These are phyloP conservation scores for Alternaria angustiovoidea DNA, from an alignment of 2,329 filamentous ascomycete genomes.

Conservation along the genomic window DNA sequence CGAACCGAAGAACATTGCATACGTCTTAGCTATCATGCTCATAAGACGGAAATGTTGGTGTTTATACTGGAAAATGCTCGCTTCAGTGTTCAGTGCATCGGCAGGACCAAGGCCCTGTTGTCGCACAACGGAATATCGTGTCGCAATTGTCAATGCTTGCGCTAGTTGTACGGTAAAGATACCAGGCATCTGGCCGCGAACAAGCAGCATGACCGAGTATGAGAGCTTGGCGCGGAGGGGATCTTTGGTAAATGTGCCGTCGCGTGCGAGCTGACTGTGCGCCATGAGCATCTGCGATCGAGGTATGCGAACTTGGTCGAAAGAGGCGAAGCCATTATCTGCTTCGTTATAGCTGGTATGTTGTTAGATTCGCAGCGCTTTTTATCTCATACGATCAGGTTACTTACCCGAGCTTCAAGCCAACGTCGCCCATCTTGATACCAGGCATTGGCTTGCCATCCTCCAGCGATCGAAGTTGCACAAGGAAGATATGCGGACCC, in stretches of 20 bases:
- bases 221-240: slow-evolving; percentile 54
- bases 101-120: slow-evolving; percentile 45
- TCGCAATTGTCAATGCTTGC: slow-evolving; percentile 60
- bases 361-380: slow-evolving; percentile 28
- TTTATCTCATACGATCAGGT: background rate
- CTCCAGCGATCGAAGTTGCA: slow-evolving; percentile 56
- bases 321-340: slow-evolving; percentile 61
- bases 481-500: slow-evolving; percentile 60
- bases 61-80: slow-evolving; percentile 22
- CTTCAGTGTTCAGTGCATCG: slow-evolving; percentile 8
- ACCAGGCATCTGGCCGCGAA: slow-evolving; percentile 53
- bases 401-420: slow-evolving; percentile 51
- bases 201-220: slow-evolving; percentile 58
- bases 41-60: slow-evolving; percentile 28
- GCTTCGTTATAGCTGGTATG: slow-evolving; percentile 53
- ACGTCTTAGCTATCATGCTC: slow-evolving; percentile 23
- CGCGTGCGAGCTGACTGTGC: slow-evolving; percentile 55
- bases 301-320: slow-evolving; percentile 56
- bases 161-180: slow-evolving; percentile 60
- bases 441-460: slow-evolving; percentile 57
- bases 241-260: slow-evolving; percentile 54
- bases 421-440: slow-evolving; percentile 60
- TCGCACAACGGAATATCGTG: slow-evolving; percentile 58
- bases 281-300: slow-evolving; percentile 59
- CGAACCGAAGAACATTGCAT: slow-evolving; percentile 29